Base-by-base conservation (phyloP, 306 rosid species). In the Prinsepia uniflora region DNA sequence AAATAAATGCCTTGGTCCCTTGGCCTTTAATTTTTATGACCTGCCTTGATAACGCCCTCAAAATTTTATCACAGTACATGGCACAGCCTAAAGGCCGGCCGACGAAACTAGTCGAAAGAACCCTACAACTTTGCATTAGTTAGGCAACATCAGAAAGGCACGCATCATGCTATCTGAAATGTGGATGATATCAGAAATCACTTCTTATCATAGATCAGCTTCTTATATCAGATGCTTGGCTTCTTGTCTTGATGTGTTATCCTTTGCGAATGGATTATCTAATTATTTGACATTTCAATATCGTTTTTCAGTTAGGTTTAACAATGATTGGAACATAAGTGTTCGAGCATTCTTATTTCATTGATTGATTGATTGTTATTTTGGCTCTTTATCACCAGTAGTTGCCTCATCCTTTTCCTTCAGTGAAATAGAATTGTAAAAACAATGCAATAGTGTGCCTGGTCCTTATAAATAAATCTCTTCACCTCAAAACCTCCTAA, bases 331-430 rank as follows among this genome's bases (percentile, higher is more conserved):
- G 22, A 57, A 71, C 44, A 34, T 19, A 42, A 30, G 74, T n/a
- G 55, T 55, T 41, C 24, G 18, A 9, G 62, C 71, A 14, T 44
- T 69, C 14, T 13, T 13, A 70, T 36, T 49, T 36, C 18, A 50
- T 22, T 60, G 64, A 50, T 49, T 68, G 64, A 50, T 49, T 68
- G 79, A 46, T 68, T 3, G 69, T 70, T 8, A 60, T 42, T 52
- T 60, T 85, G 79, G 65, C 18, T 52, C 56, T 66, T 44, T 76
- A 54, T 55, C 45, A 50, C 52, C 82, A 62, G 75, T 43, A 48
- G 5, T 75, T 79, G 65, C 73, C 40, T 74, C 52, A 13, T 50
- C 42, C 22, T 20, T 7, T 45, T 40, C 71, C 30, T 50, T 12
- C 30, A 15, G 50, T 63, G 19, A n/a, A 53, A 52, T 48, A 48